These are phyloP conservation scores for Ophioceras dolichostomum DNA, from an alignment of 2,329 filamentous ascomycete species.

Conservation along the genomic window DNA sequence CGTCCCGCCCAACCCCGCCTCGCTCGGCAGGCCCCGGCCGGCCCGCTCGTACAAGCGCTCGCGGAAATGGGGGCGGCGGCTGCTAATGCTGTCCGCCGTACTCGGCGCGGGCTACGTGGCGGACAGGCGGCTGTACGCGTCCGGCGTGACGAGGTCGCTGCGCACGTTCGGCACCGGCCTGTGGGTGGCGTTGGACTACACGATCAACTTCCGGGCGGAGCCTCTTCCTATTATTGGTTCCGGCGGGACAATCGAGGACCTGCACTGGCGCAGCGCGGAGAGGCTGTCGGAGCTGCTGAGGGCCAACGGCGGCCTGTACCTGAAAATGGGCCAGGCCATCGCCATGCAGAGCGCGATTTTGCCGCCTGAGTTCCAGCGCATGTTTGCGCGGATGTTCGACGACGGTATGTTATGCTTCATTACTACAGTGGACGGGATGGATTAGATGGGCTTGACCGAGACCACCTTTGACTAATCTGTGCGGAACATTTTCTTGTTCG, in stretches of 20 bases:
- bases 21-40: constrained; percentile 58
- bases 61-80: constrained; percentile 64
- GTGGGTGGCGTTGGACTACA: constrained; percentile 82
- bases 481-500: too few species aligned
- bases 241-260: constrained; percentile 54
- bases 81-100: constrained; percentile 48
- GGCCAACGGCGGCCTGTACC: constrained; percentile 81
- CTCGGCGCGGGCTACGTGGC: constrained; percentile 52
- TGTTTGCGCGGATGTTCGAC: constrained; percentile 96
- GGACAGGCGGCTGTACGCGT: constrained; percentile 68
- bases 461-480: too few species aligned
- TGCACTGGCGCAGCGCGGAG: constrained; percentile 77
- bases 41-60: constrained; percentile 60
- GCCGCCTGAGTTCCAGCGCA: constrained; percentile 87
- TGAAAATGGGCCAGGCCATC: constrained; percentile 97
- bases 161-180: constrained; percentile 74
- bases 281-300: constrained; percentile 71
- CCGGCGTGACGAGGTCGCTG: constrained; percentile 63
- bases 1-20: constrained; percentile 64
- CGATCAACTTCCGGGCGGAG: constrained; percentile 81
- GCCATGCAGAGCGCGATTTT: constrained; percentile 95
- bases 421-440: too few species aligned
- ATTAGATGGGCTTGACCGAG: too few species aligned
- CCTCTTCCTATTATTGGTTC: constrained; percentile 36
- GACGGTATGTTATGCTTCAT: too few species aligned